Percentiles rank a stretch among this genome's conserved stretches.
phyloP scores from a whole-genome alignment of 225 moss, liverwort and hornwort species.

The Physcomitrellopsis africana region DNA sequence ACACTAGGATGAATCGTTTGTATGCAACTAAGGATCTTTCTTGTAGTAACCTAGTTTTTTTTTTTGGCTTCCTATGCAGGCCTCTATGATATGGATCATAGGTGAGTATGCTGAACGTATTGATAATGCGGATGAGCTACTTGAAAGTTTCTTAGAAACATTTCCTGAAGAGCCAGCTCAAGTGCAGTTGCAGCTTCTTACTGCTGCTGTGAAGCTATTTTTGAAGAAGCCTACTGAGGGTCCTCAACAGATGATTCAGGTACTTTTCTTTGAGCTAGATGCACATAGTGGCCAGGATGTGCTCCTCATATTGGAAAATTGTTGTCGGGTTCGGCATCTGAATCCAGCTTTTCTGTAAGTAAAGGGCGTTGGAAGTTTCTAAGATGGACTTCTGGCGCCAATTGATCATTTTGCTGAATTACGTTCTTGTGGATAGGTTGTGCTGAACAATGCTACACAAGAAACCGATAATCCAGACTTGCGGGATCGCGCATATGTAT shows the following conservation, averaged over 20 bases:
- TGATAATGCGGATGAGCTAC: conserved; percentile 85
- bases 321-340: conserved; percentile 9
- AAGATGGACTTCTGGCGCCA: neutral
- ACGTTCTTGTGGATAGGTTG: conserved; percentile 49
- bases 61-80: conserved; percentile 41
- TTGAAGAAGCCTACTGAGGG: conserved; percentile 91
- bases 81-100: conserved; percentile 93
- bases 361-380: neutral
- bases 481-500: conserved; percentile 86
- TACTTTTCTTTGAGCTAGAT: conserved; percentile 25
- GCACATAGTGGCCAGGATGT: neutral
- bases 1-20: neutral
- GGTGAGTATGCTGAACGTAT: conserved; percentile 96
- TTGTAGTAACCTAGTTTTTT: neutral
- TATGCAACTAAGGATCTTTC: neutral
- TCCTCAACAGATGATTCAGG: conserved; percentile 94
- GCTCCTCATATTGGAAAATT: neutral
- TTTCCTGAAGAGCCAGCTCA: conserved; percentile 87
- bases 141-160: conserved; percentile 84
- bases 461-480: conserved; percentile 92
- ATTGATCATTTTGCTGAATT: neutral
- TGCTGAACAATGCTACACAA: conserved; percentile 92
- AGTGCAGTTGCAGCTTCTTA: conserved; percentile 86
- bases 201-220: conserved; percentile 86
- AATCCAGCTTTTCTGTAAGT: conserved; percentile 1